phyloP scores from a whole-genome alignment of 305 asterid species.

The Solanum hybrid region DNA sequence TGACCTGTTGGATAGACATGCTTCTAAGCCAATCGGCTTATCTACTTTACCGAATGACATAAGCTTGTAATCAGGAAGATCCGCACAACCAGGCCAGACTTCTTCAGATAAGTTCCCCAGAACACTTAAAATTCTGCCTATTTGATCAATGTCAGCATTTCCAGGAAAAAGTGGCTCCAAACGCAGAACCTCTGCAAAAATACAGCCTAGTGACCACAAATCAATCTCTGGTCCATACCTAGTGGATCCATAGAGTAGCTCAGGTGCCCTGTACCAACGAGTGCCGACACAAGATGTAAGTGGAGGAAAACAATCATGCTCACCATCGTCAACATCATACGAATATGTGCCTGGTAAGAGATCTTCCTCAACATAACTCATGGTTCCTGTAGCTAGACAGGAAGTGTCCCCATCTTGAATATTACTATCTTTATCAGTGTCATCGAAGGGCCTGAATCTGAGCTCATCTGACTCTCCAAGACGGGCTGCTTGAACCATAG shows the following conservation, averaged over 20 bases:
- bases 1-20: conserved; percentile 47
- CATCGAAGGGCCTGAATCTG: conserved; percentile 19
- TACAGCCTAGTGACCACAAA: conserved; percentile 93
- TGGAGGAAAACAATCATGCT: conserved; percentile 42
- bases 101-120: conserved; percentile 71
- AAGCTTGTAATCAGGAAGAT: conserved; percentile 79
- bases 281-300: conserved; percentile 97
- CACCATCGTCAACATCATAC: conserved; percentile 53
- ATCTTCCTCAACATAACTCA: conserved; percentile 65
- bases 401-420: conserved; percentile 68
- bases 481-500: conserved; percentile 21
- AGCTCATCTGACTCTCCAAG: conserved; percentile 20
- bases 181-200: conserved; percentile 72
- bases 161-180: conserved; percentile 83
- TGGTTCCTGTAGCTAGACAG: conserved; percentile 74
- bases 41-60: conserved; percentile 73
- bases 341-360: conserved; percentile 40
- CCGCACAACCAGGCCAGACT: conserved; percentile 71
- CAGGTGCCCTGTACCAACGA: conserved; percentile 94
- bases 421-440: conserved; percentile 51
- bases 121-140: conserved; percentile 48
- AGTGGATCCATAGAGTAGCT: conserved; percentile 84
- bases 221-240: conserved; percentile 78
- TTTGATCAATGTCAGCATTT: conserved; percentile 80
- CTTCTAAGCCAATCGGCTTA: conserved; percentile 55